A percentile compares a stretch with the other conserved stretches of the same genome.
These are phyloP conservation scores for Coprinopsis cinerea DNA, from an alignment of 768 basidiomycete species.

Conservation along the genomic window DNA sequence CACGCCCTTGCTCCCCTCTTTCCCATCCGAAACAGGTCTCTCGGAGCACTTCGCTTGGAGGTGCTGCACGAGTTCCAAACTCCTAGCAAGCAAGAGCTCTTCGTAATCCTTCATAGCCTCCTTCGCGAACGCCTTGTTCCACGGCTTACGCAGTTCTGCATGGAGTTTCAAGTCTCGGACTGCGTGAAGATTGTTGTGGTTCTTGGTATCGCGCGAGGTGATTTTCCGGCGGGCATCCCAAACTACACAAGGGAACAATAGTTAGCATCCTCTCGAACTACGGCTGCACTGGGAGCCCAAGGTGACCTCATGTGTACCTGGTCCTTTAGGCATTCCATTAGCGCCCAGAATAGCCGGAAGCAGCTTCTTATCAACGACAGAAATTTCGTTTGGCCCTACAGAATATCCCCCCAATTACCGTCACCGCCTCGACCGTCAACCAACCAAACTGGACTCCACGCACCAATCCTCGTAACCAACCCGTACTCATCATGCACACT, in stretches of 20 bases:
- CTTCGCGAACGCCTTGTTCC: conserved; percentile 37
- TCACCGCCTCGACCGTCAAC: conserved; percentile 22
- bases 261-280: conserved; percentile 10
- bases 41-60: conserved; percentile 27
- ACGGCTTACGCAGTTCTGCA: conserved; percentile 31
- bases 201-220: conserved; percentile 12
- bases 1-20: conserved; percentile 10
- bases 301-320: too few relatives aligned
- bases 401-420: conserved; percentile 39
- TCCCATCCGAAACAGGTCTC: too few relatives aligned
- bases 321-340: conserved; percentile 49
- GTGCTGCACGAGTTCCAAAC: conserved; percentile 2
- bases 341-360: conserved; percentile 39
- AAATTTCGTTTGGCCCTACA: conserved; percentile 48
- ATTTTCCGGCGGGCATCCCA: conserved; percentile 37
- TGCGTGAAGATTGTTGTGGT: conserved; percentile 15
- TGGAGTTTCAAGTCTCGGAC: conserved; percentile 27
- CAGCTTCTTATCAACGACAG: conserved; percentile 35
- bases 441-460: conserved; percentile 3
- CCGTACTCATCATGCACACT: conserved; percentile 47
- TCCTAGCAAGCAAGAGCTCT: conserved; percentile 16
- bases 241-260: conserved; percentile 18
- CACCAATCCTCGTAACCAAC: conserved; percentile 48
- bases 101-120: conserved; percentile 35
- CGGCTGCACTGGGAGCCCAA: too few relatives aligned